phyloP scores from a whole-genome alignment of 495 filamentous ascomycete species.

The Tetracladium setigerum region DNA sequence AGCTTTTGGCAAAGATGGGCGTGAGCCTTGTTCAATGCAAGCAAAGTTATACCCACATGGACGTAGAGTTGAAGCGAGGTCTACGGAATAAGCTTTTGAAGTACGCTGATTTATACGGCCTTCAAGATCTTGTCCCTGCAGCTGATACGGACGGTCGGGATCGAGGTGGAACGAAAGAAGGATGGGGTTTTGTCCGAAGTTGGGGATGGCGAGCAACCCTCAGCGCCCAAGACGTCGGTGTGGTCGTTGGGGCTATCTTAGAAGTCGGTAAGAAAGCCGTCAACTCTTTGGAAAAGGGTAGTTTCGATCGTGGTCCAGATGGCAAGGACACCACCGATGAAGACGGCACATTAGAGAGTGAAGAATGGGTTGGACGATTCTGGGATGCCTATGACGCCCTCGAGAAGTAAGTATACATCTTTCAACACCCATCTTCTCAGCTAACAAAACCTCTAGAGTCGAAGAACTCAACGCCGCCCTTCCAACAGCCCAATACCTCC shows the following conservation, averaged over 20 bases:
- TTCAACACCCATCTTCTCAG: neutral
- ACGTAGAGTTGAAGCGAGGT: slow-evolving; percentile 89
- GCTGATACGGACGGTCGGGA: slow-evolving; percentile 47
- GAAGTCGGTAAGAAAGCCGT: slow-evolving; percentile 66
- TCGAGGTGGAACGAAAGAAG: slow-evolving; percentile 57
- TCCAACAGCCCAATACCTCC: slow-evolving; percentile 78
- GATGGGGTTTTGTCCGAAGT: slow-evolving; percentile 93
- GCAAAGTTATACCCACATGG: slow-evolving; percentile 96
- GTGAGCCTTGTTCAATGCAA: slow-evolving; percentile 89
- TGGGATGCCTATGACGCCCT: slow-evolving; percentile 94
- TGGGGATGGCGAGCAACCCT: slow-evolving; percentile 98
- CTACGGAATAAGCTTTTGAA: slow-evolving; percentile 79
- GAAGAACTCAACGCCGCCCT: slow-evolving; percentile 70
- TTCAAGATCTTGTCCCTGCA: slow-evolving; percentile 82
- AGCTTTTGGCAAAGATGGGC: slow-evolving; percentile 95
- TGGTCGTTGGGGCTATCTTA: slow-evolving; percentile 81
- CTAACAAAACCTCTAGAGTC: slow-evolving; percentile 37
- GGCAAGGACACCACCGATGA: slow-evolving; percentile 34
- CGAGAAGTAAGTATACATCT: slow-evolving; percentile 43
- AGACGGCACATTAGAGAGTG: slow-evolving; percentile 41
- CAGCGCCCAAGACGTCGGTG: slow-evolving; percentile 83
- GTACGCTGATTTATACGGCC: slow-evolving; percentile 82
- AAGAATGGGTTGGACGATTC: slow-evolving; percentile 71
- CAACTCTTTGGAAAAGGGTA: slow-evolving; percentile 19
- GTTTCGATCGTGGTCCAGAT: slow-evolving; percentile 28